Evolutionary conservation across 179 eudicot genomes (phyloP), one percentile per base, ranked within the genome.

Genomic region (Sideroxylon spinosum): DNA sequence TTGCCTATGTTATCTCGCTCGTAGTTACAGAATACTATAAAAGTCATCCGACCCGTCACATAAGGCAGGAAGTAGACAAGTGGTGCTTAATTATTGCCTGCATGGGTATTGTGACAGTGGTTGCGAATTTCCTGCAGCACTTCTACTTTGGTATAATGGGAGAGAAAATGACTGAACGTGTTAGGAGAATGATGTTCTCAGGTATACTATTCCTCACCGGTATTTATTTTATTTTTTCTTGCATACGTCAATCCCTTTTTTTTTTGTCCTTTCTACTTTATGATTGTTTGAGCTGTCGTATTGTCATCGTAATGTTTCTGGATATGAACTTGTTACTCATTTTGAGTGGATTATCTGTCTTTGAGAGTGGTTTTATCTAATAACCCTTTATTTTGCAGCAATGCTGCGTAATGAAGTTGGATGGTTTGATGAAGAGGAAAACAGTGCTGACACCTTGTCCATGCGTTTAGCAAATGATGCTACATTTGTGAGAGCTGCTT

Each of bases 381-480:
- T 37, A 37, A 7, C 57, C 7, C 61, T 79, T 74, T 29, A 19
- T 76, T 29, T 73, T 74, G 53, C 93, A 95, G 99, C 98, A 48
- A 95, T 95, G 98, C 83, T 95, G 77, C 89, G 99, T 32, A 95
- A 95, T 82, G 99, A 95, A 92, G 94, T 91, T 80, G 99, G 99
- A 74, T 95, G 99, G 99, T 95, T 95, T 86, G 99, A 95, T 82
- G 98, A 90, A 49, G 99, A 95, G 85, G 98, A 92, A 69, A 95
- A 94, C 80, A 95, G 97, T 87, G 96, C 97, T 59, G 99, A 95
- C 84, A 93, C 91, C 76, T 87, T 95, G 67, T 95, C 99, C 44
- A 95, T 95, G 99, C 98, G 98, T 62, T 87, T 95, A 84, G 99
- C 99, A 75, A 95, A 95, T 86, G 99, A 95, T 87, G 99, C 99